phyloP scores from a whole-genome alignment of 2,329 filamentous ascomycete species.

The Xylaria sp. region DNA sequence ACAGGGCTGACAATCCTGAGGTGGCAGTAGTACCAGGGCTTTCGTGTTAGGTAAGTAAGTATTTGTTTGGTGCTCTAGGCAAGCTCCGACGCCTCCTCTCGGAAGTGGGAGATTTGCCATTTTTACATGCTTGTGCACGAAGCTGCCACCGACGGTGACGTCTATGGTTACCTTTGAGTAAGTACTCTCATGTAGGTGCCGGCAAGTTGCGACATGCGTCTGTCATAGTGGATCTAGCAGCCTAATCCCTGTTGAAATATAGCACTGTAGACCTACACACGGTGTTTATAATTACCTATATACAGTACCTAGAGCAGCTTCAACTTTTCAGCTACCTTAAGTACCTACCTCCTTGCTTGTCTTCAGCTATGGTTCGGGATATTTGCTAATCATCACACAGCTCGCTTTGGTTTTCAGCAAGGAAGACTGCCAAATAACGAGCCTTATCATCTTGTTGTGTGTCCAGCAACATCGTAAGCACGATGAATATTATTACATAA shows the following conservation, averaged over 20 bases:
- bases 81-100: too few relatives aligned
- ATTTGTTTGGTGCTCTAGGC: too few relatives aligned
- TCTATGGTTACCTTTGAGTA: too few relatives aligned
- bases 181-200: too few relatives aligned
- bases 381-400: background rate
- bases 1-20: too few relatives aligned
- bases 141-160: conserved; percentile 18
- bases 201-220: conserved; percentile 16
- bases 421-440: too few relatives aligned
- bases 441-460: too few relatives aligned
- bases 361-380: background rate
- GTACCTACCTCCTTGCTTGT: background rate
- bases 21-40: too few relatives aligned
- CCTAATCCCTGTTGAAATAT: conserved; percentile 4
- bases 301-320: background rate
- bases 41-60: too few relatives aligned
- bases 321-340: background rate
- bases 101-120: too few relatives aligned
- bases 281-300: background rate
- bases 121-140: background rate
- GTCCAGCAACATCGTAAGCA: too few relatives aligned
- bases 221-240: conserved; percentile 27
- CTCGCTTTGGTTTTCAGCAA: background rate
- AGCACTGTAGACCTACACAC: background rate
- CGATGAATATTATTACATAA: too few relatives aligned